Percentiles rank a stretch among this genome's conserved stretches.
phyloP scores from a whole-genome alignment of 2,329 filamentous ascomycete species.

The Cadophora sp. region DNA sequence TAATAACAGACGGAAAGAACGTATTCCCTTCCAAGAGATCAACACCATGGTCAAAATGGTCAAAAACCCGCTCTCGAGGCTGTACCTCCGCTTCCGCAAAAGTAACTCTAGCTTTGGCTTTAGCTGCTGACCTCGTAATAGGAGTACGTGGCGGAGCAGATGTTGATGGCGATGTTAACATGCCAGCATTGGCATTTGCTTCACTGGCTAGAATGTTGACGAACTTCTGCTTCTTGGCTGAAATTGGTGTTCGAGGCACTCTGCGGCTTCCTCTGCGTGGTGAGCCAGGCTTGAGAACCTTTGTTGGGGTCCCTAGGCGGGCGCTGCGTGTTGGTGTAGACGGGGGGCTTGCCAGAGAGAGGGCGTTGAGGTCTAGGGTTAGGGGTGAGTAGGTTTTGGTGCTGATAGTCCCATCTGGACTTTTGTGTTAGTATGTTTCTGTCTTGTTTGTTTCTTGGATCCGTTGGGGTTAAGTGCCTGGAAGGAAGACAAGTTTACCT shows the following conservation, averaged over 20 bases:
- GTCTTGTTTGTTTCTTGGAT: not conserved
- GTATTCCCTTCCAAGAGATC: constrained; percentile 7
- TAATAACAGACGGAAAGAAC: constrained; percentile 24
- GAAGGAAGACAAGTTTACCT: not conserved
- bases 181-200: not conserved
- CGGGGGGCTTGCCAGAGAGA: constrained; percentile 5
- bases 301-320: constrained; percentile 4
- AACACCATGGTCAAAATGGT: not conserved
- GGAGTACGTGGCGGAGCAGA: not conserved
- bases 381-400: constrained; percentile 17
- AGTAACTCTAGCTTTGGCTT: not conserved
- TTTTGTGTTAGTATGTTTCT: not conserved
- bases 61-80: not conserved
- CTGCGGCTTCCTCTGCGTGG: constrained; percentile 7
- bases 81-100: not conserved
- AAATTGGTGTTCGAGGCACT: not conserved
- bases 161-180: not conserved
- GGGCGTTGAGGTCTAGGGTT: constrained; percentile 8
- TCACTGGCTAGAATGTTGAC: constrained; percentile 1
- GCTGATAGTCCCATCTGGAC: constrained; percentile 16
- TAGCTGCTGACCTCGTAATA: not conserved
- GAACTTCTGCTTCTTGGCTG: constrained; percentile 9
- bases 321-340: not conserved
- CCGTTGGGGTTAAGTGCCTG: no score
- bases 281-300: constrained; percentile 13